Conservation (phyloP, 2,329 filamentous ascomycete species). For the Parafenestella ontariensis region DNA sequence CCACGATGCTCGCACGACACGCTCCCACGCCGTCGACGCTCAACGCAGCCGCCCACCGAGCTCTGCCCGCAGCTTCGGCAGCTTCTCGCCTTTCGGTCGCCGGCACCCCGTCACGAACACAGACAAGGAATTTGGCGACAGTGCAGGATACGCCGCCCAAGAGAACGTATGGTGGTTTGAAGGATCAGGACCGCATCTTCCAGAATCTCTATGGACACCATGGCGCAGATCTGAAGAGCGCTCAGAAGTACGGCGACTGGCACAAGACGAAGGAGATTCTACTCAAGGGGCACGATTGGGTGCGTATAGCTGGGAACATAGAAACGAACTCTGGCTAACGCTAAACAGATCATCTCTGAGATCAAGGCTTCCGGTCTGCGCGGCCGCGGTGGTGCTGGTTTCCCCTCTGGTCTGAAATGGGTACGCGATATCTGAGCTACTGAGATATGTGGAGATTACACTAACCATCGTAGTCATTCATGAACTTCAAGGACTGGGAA, state of each 20-base stretch:
- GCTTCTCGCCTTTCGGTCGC: slow-evolving; percentile 48
- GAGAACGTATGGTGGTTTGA: slow-evolving; percentile 80
- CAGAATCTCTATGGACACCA: slow-evolving; percentile 97
- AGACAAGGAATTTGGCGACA: slow-evolving; percentile 72
- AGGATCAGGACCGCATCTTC: slow-evolving; percentile 98
- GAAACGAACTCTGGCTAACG: slow-evolving; percentile 25
- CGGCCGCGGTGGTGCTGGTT: slow-evolving; percentile 95
- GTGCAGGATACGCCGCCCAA: slow-evolving; percentile 63
- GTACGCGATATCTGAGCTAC: slow-evolving; percentile 58
- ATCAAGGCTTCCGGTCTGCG: slow-evolving; percentile 95
- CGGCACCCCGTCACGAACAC: slow-evolving; percentile 54
- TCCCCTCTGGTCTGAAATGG: slow-evolving; percentile 99
- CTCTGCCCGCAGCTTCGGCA: slow-evolving; percentile 49
- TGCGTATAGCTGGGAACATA: slow-evolving; percentile 42
- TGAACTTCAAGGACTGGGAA: slow-evolving; percentile 99
- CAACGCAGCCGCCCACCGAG: slow-evolving; percentile 50
- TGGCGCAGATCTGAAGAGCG: slow-evolving; percentile 88
- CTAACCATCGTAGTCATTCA: slow-evolving; percentile 77
- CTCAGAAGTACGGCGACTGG: slow-evolving; percentile 99
- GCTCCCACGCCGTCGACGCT: slow-evolving; percentile 49
- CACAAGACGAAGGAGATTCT: slow-evolving; percentile 99
- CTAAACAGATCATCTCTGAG: slow-evolving; percentile 82
- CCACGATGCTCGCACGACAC: slow-evolving; percentile 52
- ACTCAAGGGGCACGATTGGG: slow-evolving; percentile 95
- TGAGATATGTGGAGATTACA: background rate